These are phyloP conservation scores for Fusarium lateritium DNA, from an alignment of 2,329 filamentous ascomycete genomes.

Conservation along the genomic window DNA sequence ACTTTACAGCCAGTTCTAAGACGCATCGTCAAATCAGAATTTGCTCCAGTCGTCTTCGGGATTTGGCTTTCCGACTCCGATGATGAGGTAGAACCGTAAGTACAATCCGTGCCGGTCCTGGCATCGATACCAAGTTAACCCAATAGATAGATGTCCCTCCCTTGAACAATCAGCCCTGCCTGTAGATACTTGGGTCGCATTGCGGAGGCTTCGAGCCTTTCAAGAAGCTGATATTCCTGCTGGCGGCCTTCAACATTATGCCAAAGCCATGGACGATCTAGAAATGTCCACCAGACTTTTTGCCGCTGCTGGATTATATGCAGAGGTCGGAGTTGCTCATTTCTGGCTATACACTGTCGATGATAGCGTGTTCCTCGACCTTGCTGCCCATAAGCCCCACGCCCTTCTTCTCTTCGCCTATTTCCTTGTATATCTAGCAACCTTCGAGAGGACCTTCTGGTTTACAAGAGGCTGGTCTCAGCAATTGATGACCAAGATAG, in stretches of 20 bases:
- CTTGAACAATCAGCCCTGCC: conserved; percentile 43
- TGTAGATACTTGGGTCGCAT: conserved; percentile 41
- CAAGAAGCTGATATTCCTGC: conserved; percentile 41
- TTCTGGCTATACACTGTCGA: conserved; percentile 49
- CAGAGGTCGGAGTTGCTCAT: conserved; percentile 41
- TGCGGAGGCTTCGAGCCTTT: conserved; percentile 43
- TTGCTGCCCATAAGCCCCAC: conserved; percentile 43
- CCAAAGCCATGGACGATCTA: conserved; percentile 35
- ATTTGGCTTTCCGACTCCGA: conserved; percentile 33
- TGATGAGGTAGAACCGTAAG: conserved; percentile 23
- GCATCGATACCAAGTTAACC: conserved; percentile 3
- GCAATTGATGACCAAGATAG: conserved; percentile 41
- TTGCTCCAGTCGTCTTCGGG: conserved; percentile 45
- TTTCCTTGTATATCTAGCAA: conserved; percentile 45
- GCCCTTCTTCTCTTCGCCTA: conserved; percentile 50
- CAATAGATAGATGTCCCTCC: conserved; percentile 19
- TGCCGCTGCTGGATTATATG: conserved; percentile 43
- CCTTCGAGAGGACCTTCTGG: conserved; percentile 49
- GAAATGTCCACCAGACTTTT: conserved; percentile 38
- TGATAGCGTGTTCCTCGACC: conserved; percentile 49
- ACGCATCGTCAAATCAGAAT: conserved; percentile 42
- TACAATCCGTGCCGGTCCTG: background rate
- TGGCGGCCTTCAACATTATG: conserved; percentile 39
- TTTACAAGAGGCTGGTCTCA: conserved; percentile 47
- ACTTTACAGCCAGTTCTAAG: conserved; percentile 38